Base-by-base conservation (phyloP, 495 filamentous ascomycete species). In the Aspergillus panamensis region DNA sequence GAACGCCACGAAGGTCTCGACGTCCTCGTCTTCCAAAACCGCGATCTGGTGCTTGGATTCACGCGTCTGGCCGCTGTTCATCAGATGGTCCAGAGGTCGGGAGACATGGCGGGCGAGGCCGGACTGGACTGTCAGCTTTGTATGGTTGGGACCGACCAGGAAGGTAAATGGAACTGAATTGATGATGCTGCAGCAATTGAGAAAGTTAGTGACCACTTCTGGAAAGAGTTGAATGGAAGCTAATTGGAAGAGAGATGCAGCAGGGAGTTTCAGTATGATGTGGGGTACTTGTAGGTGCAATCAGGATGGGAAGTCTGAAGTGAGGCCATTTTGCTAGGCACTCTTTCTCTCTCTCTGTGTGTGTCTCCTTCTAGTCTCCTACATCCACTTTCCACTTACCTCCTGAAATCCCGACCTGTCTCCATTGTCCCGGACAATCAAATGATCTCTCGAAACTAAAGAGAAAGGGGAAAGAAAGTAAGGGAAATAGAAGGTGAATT, bases 21-120 rank as follows among this genome's bases (percentile, higher is more conserved):
- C 73, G 54, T 77, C 73, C 25, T 78, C 73, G 9, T 81, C 75
- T 35, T 80, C 76, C 33, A 78, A 53, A 7, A 73, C 65, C 4
- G 73, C 74, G 29, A 74, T 69, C 13, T 72, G 70, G 52, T 77
- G 69, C 55, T 70, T 74, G 1, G 76, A 79, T 55, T 81, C 78
- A 30, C 68, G 64, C 4, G 73, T 78, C 35, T 69, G 59, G 8
- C 76, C 77, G 58, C 76, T 78, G 55, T 77, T 78, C 67, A 80
- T 72, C 10, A 74, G 61, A 62, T 76, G 66, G 53, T 76, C 70
- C n/a, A 81, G 55, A 5, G 77, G 77, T 21, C 66, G 64, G 33
- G 77, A 80, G 55, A 80, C 73, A 73, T 78, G 71, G 32, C 71
- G 68, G 20, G 77, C 73, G 33, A 81, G 65, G 16, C 68, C 75